Evolutionary conservation across 495 filamentous ascomycete species (phyloP).

Genomic region (Hypoxylon intermedium): DNA sequence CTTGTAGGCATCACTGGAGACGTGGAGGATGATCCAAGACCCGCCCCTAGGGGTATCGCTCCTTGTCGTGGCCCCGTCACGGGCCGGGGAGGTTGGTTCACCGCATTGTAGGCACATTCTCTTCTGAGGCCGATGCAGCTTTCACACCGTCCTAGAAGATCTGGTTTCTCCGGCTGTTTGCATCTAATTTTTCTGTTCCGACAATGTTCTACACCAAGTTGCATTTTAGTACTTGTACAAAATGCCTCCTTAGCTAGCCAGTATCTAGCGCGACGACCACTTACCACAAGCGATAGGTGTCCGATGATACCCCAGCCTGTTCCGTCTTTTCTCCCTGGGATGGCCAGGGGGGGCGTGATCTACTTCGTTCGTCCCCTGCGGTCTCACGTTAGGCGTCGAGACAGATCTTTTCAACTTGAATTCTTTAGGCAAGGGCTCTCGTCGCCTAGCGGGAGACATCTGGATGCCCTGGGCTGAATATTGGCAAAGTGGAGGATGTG

Average conservation of each 20-base stretch:
- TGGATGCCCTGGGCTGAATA: conserved; percentile 48
- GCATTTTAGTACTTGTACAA: conserved; percentile 24
- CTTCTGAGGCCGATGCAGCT: conserved; percentile 97
- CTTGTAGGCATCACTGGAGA: conserved; percentile 57
- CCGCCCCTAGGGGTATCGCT: conserved; percentile 48
- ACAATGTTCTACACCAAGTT: conserved; percentile 74
- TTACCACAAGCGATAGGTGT: conserved; percentile 97
- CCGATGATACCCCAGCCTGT: conserved; percentile 96
- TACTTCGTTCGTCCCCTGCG: conserved; percentile 46
- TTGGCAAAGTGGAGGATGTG: conserved; percentile 28
- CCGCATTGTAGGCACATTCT: conserved; percentile 92
- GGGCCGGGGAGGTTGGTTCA: conserved; percentile 78
- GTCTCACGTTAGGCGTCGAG: conserved; percentile 72
- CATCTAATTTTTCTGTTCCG: conserved; percentile 95
- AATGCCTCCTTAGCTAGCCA: conserved; percentile 18
- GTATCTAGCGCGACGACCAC: conserved; percentile 48
- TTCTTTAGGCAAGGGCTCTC: conserved; percentile 47
- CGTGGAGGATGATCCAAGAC: conserved; percentile 55
- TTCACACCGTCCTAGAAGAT: conserved; percentile 83
- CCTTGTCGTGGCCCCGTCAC: conserved; percentile 48
- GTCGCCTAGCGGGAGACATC: conserved; percentile 40
- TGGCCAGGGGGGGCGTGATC: conserved; percentile 50
- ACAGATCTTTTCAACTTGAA: conserved; percentile 66
- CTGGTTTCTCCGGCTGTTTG: conserved; percentile 69
- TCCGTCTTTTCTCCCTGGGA: conserved; percentile 84